These are phyloP conservation scores for Croton laevigatus DNA, from an alignment of 441 rosid species.

Conservation along the genomic window DNA sequence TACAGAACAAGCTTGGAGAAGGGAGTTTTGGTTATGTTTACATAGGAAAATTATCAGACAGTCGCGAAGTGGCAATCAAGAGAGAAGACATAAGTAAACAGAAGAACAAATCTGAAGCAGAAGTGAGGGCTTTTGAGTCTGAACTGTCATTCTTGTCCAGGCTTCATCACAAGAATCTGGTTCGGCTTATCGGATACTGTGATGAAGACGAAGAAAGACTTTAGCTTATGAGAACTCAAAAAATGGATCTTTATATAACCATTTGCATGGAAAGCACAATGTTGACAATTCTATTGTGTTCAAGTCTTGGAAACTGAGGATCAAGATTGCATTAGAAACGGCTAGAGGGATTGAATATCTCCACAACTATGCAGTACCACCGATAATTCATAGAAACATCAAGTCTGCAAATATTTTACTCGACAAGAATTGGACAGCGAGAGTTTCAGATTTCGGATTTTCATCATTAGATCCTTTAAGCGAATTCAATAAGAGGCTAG, in stretches of 20 bases:
- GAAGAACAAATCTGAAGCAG: constrained; percentile 51
- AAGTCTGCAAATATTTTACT: constrained; percentile 75
- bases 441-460: constrained; percentile 74
- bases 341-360: constrained; percentile 87
- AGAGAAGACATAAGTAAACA: constrained; percentile 50
- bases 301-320: constrained; percentile 76
- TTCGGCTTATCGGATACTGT: constrained; percentile 74
- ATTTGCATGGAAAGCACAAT: constrained; percentile 52
- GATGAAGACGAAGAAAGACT: constrained; percentile 65
- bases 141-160: constrained; percentile 66
- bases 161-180: constrained; percentile 82
- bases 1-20: constrained; percentile 57
- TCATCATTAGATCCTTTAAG: constrained; percentile 56
- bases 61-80: constrained; percentile 76
- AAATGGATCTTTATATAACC: constrained; percentile 70
- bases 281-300: constrained; percentile 46
- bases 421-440: constrained; percentile 61
- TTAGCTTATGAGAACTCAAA: constrained; percentile 76
- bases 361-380: constrained; percentile 80
- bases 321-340: constrained; percentile 74
- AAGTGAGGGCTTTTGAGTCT: constrained; percentile 71
- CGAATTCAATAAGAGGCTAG: constrained; percentile 35
- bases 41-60: constrained; percentile 56
- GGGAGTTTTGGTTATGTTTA: constrained; percentile 78
- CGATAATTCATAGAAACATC: constrained; percentile 77